Evolutionary conservation across 805 yeast genomes (phyloP), one percentile per base, ranked within the genome.

Genomic region (Pichia paraexigua): DNA sequence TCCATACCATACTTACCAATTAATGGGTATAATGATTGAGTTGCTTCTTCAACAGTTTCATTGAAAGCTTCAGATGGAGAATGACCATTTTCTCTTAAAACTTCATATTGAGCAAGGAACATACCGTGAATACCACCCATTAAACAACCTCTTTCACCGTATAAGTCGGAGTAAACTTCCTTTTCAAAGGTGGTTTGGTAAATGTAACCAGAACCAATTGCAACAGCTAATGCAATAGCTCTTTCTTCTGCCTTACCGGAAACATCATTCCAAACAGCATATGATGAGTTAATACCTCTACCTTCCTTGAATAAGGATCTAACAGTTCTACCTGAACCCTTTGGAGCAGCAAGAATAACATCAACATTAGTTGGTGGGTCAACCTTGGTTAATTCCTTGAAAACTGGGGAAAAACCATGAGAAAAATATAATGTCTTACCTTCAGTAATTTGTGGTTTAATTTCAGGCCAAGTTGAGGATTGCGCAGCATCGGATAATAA

Each of bases 101-200:
- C 99, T 78, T 94, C 99, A 83, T 94, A 94, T 81, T 94, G 99
- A 65, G 99, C 99, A 70, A 94, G 83, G 94, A 94, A 94, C 98
- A 94, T 94, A 83, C 99, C 99, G 82, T 94, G 99, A 80, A 94
- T 92, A 83, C 98, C 98, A 74, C 98, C 99, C 99, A 92, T 94
- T 65, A 94, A 81, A 79, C 98, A 94, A 72, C 99, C 99, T 82
- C 99, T 89, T 83, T 94, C 99, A 79, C 99, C 99, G 80, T 94
- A 94, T 71, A 94, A 80, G 75, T 94, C 99, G 60, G 98, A 91
- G 89, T 87, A 89, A 70, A 94, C 99, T 80, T 94, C 99, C 78
- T 85, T 90, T 80, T 95, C 97, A 70, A 95, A 95, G 62, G 99
- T 94, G 78, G 99, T 94, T 80, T 94, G 89, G 89, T 94, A 94